Conservation (phyloP, 192 early-diverging fungal genomes). For the Funneliformis mosseae region DNA sequence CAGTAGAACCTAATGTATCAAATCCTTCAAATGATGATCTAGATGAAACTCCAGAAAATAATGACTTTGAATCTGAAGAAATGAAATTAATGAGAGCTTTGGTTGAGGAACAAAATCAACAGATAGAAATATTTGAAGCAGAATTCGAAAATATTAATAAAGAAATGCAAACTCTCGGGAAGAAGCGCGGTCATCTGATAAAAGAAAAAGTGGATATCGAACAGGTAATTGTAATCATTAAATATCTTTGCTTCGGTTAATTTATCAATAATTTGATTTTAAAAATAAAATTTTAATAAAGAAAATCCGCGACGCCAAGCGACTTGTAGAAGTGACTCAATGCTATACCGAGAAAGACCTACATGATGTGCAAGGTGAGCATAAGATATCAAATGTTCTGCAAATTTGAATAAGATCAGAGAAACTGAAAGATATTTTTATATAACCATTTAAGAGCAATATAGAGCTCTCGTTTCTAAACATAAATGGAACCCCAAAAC, state of each 20-base stretch:
- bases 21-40: background rate
- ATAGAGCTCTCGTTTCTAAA: background rate
- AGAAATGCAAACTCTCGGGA: background rate
- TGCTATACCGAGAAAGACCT: conserved; percentile 2
- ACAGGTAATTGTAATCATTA: background rate
- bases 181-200: background rate
- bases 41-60: background rate
- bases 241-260: background rate
- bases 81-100: background rate
- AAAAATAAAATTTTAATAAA: background rate
- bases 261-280: background rate
- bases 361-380: background rate
- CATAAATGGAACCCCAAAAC: background rate
- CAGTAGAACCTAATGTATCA: background rate
- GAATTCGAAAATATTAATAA: conserved; percentile 7
- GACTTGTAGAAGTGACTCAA: background rate
- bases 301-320: background rate
- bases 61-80: background rate
- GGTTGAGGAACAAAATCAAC: conserved; percentile 3
- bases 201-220: conserved; percentile 1
- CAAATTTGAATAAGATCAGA: background rate
- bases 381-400: background rate
- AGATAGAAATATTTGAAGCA: background rate
- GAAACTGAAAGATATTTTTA: background rate
- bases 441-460: background rate